These are phyloP conservation scores for Diplodia intermedia DNA, from an alignment of 2,329 filamentous ascomycete species.

Conservation along the genomic window DNA sequence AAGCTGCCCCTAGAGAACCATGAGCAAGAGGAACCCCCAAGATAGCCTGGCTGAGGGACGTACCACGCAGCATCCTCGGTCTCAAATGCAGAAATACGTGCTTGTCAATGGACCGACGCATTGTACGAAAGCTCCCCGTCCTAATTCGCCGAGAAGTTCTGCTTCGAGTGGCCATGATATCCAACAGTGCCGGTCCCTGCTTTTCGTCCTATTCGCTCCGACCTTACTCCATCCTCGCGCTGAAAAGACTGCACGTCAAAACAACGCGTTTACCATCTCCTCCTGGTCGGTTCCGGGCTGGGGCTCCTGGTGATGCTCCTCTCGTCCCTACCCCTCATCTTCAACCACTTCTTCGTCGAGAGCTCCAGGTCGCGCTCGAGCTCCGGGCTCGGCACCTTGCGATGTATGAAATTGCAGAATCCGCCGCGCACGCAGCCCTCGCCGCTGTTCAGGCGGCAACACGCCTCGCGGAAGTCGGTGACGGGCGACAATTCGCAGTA, in stretches of 20 bases:
- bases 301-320: constrained; percentile 83
- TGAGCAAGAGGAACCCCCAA: neutral
- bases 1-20: constrained; percentile 3
- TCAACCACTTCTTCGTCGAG: constrained; percentile 95
- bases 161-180: neutral
- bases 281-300: constrained; percentile 81
- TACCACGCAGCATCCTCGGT: constrained; percentile 23
- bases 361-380: constrained; percentile 86
- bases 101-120: neutral
- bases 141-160: neutral
- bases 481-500: constrained; percentile 98
- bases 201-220: neutral
- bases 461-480: constrained; percentile 97
- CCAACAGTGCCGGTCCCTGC: neutral
- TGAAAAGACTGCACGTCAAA: neutral
- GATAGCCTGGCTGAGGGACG: constrained; percentile 3
- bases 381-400: constrained; percentile 91
- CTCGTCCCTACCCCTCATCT: constrained; percentile 80
- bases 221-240: neutral
- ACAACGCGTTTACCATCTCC: constrained; percentile 56
- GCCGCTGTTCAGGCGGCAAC: constrained; percentile 90
- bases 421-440: constrained; percentile 95
- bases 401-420: constrained; percentile 99
- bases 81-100: neutral
- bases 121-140: neutral